Conservation (phyloP, 345 rosid genomes). For the Barbarea vulgaris region DNA sequence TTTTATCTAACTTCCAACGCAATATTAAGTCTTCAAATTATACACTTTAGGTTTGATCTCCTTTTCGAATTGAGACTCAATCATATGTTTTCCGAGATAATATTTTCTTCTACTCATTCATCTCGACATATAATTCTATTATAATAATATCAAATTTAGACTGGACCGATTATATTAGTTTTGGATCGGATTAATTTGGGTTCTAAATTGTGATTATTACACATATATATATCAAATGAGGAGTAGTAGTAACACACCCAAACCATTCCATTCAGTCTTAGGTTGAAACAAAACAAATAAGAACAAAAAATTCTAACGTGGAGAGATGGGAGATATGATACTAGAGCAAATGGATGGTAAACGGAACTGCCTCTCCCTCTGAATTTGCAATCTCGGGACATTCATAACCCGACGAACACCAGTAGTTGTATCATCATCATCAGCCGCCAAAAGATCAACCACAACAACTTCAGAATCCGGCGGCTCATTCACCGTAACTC, state of each 20-base stretch:
- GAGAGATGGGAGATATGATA: conserved; percentile 62
- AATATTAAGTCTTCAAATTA: not conserved
- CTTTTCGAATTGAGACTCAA: not conserved
- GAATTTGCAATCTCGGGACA: conserved; percentile 32
- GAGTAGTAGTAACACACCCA: not conserved
- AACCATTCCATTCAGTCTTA: not conserved
- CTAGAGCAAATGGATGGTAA: conserved; percentile 44
- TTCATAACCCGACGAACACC: conserved; percentile 24
- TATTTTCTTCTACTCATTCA: not conserved
- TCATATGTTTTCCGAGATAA: not conserved
- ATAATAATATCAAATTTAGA: not conserved
- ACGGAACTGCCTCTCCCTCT: conserved; percentile 27
- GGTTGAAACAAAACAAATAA: not conserved
- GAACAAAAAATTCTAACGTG: conserved; percentile 45
- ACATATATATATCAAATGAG: not conserved
- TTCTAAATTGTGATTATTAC: not conserved
- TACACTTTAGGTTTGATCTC: not conserved
- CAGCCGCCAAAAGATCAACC: conserved; percentile 63
- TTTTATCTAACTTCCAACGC: not conserved
- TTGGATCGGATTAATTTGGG: not conserved
- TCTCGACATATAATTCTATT: not conserved
- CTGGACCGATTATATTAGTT: not conserved
- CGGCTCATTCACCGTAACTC: conserved; percentile 60
- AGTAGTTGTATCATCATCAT: conserved; percentile 38
- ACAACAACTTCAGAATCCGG: conserved; percentile 70